Evolutionary conservation across 164 flowering plant genomes (phyloP).

Genomic region (Umbilicus rupestris): DNA sequence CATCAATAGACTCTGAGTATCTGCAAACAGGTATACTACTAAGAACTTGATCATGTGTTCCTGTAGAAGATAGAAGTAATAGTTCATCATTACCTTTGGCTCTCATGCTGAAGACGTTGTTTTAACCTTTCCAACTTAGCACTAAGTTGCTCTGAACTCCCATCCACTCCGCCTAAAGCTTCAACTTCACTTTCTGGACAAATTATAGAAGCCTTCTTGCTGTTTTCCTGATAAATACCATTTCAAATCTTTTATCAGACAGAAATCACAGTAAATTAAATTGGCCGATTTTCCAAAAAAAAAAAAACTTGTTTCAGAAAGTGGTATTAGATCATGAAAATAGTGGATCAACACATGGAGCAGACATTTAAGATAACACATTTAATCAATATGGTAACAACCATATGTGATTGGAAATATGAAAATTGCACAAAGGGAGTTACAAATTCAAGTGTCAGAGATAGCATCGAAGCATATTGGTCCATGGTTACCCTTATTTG

Average conservation of each 20-base stretch:
- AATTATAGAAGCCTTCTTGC: constrained; percentile 67
- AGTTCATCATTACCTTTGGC: constrained; percentile 33
- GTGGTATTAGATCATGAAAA: too few species aligned
- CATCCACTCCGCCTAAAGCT: constrained; percentile 55
- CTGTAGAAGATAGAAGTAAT: constrained; percentile 2
- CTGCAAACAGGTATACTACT: constrained; percentile 28
- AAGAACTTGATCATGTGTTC: neutral
- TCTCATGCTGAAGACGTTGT: constrained; percentile 57
- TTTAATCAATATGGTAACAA: neutral
- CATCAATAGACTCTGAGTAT: constrained; percentile 76
- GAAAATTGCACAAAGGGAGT: too few species aligned
- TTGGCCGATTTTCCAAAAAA: neutral
- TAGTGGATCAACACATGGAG: neutral
- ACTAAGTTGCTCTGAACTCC: constrained; percentile 65
- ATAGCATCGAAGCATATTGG: neutral
- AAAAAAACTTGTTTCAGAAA: too few species aligned
- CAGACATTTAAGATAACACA: neutral
- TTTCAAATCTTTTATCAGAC: neutral
- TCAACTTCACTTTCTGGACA: constrained; percentile 82
- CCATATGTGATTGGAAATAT: neutral
- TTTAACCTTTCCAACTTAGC: constrained; percentile 50
- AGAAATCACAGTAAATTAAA: neutral
- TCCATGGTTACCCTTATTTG: neutral
- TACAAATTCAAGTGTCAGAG: neutral
- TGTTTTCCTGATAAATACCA: constrained; percentile 44